phyloP scores from a whole-genome alignment of 768 basidiomycete species.

The Dioszegia hungarica region DNA sequence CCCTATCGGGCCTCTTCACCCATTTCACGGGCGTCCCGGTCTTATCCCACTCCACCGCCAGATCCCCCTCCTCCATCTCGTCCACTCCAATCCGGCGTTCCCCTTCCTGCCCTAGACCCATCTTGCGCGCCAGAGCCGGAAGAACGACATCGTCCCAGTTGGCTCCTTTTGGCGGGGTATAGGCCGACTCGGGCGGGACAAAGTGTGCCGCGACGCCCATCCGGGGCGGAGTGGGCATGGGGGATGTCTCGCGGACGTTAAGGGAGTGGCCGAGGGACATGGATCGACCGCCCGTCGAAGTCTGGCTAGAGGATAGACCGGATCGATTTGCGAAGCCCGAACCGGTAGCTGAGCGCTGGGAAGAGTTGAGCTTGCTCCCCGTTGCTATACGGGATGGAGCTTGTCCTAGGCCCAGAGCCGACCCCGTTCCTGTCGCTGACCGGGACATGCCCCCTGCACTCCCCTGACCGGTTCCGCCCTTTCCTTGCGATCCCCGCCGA shows the following conservation, averaged over 20 bases:
- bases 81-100: not conserved
- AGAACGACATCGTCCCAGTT: constrained; percentile 44
- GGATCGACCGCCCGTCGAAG: constrained; percentile 12
- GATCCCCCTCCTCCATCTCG: constrained; percentile 27
- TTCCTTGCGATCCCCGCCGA: not conserved
- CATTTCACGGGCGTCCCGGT: constrained; percentile 37
- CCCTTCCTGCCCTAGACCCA: constrained; percentile 12
- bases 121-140: constrained; percentile 38
- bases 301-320: constrained; percentile 3
- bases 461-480: not conserved
- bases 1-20: constrained; percentile 19
- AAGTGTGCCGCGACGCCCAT: constrained; percentile 42
- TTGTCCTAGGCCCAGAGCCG: not conserved
- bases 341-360: not conserved
- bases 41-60: constrained; percentile 45
- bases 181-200: constrained; percentile 32
- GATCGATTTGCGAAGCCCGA: not conserved
- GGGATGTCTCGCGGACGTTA: constrained; percentile 8
- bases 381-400: not conserved
- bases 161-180: constrained; percentile 40
- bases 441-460: not conserved
- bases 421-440: not conserved
- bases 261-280: constrained; percentile 12
- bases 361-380: not conserved
- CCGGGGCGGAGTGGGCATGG: constrained; percentile 16